phyloP scores from a whole-genome alignment of 208 protist genomes.

The Trypanosoma conorhini region DNA sequence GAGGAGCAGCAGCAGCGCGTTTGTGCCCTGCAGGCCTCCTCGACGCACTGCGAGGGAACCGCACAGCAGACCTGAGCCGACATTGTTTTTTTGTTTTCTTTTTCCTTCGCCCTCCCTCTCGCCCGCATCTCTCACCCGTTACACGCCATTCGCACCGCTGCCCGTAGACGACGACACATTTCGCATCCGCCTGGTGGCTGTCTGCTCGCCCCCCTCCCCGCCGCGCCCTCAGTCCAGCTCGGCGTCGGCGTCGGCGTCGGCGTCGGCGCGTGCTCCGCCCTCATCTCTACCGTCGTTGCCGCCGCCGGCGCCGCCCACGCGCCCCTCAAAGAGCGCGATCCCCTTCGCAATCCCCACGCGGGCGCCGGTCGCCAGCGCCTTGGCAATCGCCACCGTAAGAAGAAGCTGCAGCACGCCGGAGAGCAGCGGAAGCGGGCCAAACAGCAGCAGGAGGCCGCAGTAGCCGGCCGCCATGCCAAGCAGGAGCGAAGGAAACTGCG shows the following conservation, averaged over 20 bases:
- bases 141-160: too few species aligned
- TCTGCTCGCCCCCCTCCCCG: not conserved
- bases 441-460: conserved; percentile 45
- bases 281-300: not conserved
- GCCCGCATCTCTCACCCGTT: not conserved
- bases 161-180: not conserved
- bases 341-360: conserved; percentile 31
- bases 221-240: conserved; percentile 5
- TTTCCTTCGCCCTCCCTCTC: not conserved
- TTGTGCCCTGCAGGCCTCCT: too few species aligned
- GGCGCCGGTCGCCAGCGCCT: conserved; percentile 21
- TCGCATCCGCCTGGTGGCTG: not conserved
- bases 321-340: conserved; percentile 11
- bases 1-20: not conserved
- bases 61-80: too few species aligned
- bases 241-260: not conserved
- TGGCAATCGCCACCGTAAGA: conserved; percentile 26
- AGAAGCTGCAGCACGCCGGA: conserved; percentile 37
- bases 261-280: not conserved
- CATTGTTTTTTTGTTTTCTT: too few species aligned
- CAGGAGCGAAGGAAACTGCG: conserved; percentile 49
- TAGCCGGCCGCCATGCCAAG: conserved; percentile 61
- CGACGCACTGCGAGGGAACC: too few species aligned
- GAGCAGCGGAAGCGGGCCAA: conserved; percentile 45
- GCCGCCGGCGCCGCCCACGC: not conserved